phyloP scores from a whole-genome alignment of 2,329 filamentous ascomycete genomes.

The Parastagonospora nodorum region DNA sequence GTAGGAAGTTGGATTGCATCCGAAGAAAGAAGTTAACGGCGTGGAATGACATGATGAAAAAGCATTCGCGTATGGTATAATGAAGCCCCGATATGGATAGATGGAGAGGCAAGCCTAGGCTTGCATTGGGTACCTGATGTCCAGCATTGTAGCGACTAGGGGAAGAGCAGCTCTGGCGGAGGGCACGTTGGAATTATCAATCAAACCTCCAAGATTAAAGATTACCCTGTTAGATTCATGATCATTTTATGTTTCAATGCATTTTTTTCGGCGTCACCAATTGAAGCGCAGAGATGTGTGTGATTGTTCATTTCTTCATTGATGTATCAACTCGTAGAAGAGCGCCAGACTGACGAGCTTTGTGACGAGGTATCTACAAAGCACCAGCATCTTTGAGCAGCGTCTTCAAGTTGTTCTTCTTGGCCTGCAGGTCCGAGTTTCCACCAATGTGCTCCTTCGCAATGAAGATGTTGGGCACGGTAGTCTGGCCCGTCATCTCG shows the following conservation, averaged over 20 bases:
- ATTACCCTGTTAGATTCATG: conserved; percentile 38
- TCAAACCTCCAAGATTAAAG: conserved; percentile 35
- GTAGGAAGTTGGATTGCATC: conserved; percentile 29
- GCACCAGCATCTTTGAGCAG: conserved; percentile 70
- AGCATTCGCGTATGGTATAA: conserved; percentile 39
- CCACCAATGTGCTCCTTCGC: conserved; percentile 89
- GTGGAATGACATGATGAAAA: conserved; percentile 30
- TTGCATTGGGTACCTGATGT: conserved; percentile 15
- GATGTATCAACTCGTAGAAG: neutral
- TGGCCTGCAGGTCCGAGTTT: conserved; percentile 83
- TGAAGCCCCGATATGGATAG: conserved; percentile 28
- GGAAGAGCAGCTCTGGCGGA: conserved; percentile 9
- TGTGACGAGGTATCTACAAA: conserved; percentile 50
- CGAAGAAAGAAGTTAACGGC: conserved; percentile 4
- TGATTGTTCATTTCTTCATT: neutral
- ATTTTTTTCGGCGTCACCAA: conserved; percentile 11
- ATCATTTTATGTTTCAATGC: conserved; percentile 22
- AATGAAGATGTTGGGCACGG: conserved; percentile 97
- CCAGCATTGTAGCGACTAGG: conserved; percentile 28
- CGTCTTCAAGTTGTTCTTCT: conserved; percentile 65
- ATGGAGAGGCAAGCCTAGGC: conserved; percentile 17
- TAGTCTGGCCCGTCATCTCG: conserved; percentile 80
- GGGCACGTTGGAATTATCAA: conserved; percentile 29
- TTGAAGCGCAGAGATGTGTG: neutral
- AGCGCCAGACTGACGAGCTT: too few relatives aligned